Conservation (phyloP, 164 flowering plant genomes). For the Santalum album region DNA sequence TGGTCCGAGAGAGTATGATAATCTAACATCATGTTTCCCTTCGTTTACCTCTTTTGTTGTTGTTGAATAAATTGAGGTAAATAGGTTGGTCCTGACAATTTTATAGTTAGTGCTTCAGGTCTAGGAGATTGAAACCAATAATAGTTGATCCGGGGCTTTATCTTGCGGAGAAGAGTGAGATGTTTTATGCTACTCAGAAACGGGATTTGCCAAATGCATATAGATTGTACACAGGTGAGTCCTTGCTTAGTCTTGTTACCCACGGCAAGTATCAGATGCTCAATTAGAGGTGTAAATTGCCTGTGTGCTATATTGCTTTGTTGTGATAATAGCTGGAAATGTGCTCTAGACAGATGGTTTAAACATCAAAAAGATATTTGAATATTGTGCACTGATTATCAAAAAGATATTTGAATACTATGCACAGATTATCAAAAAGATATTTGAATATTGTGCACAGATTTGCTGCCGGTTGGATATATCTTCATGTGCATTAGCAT, state of each 20-base stretch:
- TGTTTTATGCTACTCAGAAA: constrained; percentile 13
- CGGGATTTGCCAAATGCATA: constrained; percentile 17
- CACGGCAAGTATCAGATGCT: too few species aligned
- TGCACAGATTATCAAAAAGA: too few species aligned
- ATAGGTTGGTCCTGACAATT: not conserved
- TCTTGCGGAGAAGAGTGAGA: constrained; percentile 13
- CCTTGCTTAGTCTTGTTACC: not conserved
- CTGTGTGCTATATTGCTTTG: too few species aligned
- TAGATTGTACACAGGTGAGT: constrained; percentile 20
- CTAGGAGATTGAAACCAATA: constrained; percentile 15
- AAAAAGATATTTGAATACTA: too few species aligned
- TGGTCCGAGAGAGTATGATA: constrained; percentile 23
- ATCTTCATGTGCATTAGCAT: too few species aligned
- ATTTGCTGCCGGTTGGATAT: too few species aligned
- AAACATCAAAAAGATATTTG: too few species aligned
- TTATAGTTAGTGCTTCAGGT: constrained; percentile 8
- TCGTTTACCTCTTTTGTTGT: not conserved
- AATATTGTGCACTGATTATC: too few species aligned
- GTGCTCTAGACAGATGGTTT: too few species aligned
- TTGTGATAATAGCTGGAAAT: too few species aligned
- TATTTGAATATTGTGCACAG: too few species aligned
- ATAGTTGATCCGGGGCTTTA: constrained; percentile 27
- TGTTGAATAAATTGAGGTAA: not conserved
- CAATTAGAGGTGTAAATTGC: too few species aligned
- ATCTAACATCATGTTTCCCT: not conserved